Conservation (phyloP, 495 filamentous ascomycete genomes). For the Bathelium albidoporum region DNA sequence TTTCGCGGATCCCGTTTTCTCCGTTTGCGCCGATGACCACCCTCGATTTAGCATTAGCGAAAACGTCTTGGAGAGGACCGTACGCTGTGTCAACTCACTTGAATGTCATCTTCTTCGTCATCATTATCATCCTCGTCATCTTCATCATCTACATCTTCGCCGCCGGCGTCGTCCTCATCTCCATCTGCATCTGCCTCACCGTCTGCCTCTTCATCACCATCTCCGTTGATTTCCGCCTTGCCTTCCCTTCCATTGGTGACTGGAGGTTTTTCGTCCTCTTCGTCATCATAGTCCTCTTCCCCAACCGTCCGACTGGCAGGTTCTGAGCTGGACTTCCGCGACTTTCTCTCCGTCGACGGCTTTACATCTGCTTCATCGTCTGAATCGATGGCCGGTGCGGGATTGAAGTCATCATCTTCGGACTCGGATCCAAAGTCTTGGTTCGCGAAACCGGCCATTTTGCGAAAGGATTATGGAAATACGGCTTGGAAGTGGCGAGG, state of each 20-base stretch:
- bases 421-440: slow-evolving; percentile 23
- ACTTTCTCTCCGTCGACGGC: neutral
- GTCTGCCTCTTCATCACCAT: slow-evolving; percentile 24
- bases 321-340: neutral
- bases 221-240: slow-evolving; percentile 7
- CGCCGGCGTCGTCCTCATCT: slow-evolving; percentile 31
- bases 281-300: slow-evolving; percentile 20
- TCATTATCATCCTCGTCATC: slow-evolving; percentile 13
- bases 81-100: slow-evolving; percentile 18
- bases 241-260: neutral
- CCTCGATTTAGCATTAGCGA: slow-evolving; percentile 35
- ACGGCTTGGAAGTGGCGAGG: neutral
- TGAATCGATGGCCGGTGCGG: slow-evolving; percentile 16
- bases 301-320: neutral
- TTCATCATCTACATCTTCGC: slow-evolving; percentile 17
- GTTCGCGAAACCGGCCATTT: slow-evolving; percentile 15
- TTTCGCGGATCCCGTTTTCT: slow-evolving; percentile 56
- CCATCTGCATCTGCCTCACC: slow-evolving; percentile 46
- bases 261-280: slow-evolving; percentile 9
- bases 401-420: slow-evolving; percentile 25
- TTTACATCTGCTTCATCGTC: slow-evolving; percentile 21
- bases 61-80: neutral
- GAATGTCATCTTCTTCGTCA: slow-evolving; percentile 23
- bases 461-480: neutral
- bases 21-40: slow-evolving; percentile 63